Conservation (phyloP, 2,329 filamentous ascomycete species). For the Apiospora sp. region DNA sequence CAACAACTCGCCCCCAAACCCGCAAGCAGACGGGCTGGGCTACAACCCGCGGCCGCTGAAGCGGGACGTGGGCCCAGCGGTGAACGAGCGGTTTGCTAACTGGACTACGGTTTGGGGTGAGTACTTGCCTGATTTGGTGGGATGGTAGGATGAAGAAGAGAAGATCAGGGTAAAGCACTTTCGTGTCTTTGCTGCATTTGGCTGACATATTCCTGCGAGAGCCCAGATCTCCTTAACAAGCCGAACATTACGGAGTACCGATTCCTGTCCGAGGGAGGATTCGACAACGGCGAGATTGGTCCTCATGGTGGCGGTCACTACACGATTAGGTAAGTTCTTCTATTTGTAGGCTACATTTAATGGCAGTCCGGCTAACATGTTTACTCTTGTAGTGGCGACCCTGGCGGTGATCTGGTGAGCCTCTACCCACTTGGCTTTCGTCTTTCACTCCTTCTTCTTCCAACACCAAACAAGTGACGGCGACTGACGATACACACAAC, state of each 20-base stretch:
- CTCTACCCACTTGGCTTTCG: no score
- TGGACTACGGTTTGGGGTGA: background rate
- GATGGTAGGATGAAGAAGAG: no score
- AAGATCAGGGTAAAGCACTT: no score
- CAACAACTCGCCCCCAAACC: background rate
- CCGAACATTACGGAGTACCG: background rate
- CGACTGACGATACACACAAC: background rate
- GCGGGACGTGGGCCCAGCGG: background rate
- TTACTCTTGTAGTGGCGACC: background rate
- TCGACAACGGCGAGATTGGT: background rate
- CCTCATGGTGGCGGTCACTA: background rate
- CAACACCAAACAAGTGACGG: background rate
- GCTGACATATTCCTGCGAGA: background rate
- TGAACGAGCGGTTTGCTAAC: background rate
- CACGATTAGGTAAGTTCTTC: background rate
- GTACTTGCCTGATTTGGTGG: background rate
- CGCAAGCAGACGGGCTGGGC: background rate
- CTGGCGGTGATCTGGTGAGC: background rate
- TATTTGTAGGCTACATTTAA: background rate
- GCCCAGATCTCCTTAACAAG: background rate
- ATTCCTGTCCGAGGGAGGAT: background rate
- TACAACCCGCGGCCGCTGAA: background rate
- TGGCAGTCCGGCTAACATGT: background rate
- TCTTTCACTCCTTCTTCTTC: no score
- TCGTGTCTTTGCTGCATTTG: background rate